phyloP scores from a whole-genome alignment of 768 basidiomycete species.

The Mycena floridula region DNA sequence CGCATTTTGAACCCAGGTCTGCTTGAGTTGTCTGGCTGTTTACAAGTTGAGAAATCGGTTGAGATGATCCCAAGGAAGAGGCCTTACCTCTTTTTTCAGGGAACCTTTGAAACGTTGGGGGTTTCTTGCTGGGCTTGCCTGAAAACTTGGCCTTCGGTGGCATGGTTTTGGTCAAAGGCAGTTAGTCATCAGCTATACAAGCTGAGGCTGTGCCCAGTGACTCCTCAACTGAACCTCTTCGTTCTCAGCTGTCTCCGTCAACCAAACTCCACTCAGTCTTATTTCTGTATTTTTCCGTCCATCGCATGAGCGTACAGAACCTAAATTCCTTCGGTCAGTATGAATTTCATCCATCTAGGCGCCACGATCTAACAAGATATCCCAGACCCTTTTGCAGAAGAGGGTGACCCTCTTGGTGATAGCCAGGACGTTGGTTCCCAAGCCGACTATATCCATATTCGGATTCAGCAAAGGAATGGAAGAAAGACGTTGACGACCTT shows the following conservation, averaged over 20 bases:
- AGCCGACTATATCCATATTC: slow-evolving; percentile 86
- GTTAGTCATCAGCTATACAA: no score
- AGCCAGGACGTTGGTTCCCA: slow-evolving; percentile 75
- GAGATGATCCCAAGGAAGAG: background rate
- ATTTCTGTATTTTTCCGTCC: slow-evolving; percentile 36
- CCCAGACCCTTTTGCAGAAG: slow-evolving; percentile 93
- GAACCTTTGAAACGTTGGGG: slow-evolving; percentile 66
- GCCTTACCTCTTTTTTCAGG: slow-evolving; percentile 55
- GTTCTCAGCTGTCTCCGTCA: no score
- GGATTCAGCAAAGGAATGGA: slow-evolving; percentile 99
- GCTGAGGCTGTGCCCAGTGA: no score
- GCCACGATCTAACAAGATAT: background rate
- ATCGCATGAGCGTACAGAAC: slow-evolving; percentile 95
- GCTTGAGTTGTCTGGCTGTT: slow-evolving; percentile 75
- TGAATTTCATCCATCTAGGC: no score
- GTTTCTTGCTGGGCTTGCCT: slow-evolving; percentile 38
- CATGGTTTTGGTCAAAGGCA: no score
- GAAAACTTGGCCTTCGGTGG: no score
- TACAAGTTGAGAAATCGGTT: slow-evolving; percentile 1
- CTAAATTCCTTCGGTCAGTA: slow-evolving; percentile 75
- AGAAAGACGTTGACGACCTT: slow-evolving; percentile 97
- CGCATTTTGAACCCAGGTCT: slow-evolving; percentile 68
- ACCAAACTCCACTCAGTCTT: slow-evolving; percentile 38
- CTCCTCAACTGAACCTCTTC: no score
- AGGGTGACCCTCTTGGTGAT: slow-evolving; percentile 75